These are phyloP conservation scores for Penicillium salamii DNA, from an alignment of 495 filamentous ascomycete species.

Conservation along the genomic window DNA sequence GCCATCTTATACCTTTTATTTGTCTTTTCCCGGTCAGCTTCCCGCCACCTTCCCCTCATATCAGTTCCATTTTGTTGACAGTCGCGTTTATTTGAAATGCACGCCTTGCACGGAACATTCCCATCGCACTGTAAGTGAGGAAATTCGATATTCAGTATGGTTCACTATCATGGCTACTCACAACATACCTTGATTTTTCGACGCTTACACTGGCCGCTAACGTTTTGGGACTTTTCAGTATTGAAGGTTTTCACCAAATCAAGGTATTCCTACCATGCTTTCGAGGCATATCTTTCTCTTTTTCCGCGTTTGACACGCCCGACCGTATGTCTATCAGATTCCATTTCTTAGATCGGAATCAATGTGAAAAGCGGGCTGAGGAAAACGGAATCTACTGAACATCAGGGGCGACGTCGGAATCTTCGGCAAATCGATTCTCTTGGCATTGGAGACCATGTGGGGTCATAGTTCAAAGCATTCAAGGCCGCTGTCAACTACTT, in stretches of 20 bases:
- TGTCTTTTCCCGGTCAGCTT: not conserved
- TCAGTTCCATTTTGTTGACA: constrained; percentile 17
- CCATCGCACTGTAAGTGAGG: constrained; percentile 21
- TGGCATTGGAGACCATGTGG: not conserved
- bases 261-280: constrained; percentile 22
- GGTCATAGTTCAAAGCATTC: no score
- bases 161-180: no score
- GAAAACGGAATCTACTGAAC: not conserved
- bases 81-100: constrained; percentile 7
- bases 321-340: not conserved
- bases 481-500: no score
- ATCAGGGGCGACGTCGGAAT: constrained; percentile 8
- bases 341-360: no score
- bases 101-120: constrained; percentile 19
- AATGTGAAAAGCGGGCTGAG: no score
- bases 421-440: constrained; percentile 12
- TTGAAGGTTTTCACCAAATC: no score
- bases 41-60: constrained; percentile 22
- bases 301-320: constrained; percentile 11
- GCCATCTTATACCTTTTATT: not conserved
- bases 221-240: not conserved
- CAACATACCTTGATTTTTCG: constrained; percentile 24
- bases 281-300: constrained; percentile 25
- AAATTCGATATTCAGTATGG: no score
- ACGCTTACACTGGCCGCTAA: constrained; percentile 20